Base-by-base conservation (phyloP, 2,329 filamentous ascomycete species). In the Aspergillus latus region DNA sequence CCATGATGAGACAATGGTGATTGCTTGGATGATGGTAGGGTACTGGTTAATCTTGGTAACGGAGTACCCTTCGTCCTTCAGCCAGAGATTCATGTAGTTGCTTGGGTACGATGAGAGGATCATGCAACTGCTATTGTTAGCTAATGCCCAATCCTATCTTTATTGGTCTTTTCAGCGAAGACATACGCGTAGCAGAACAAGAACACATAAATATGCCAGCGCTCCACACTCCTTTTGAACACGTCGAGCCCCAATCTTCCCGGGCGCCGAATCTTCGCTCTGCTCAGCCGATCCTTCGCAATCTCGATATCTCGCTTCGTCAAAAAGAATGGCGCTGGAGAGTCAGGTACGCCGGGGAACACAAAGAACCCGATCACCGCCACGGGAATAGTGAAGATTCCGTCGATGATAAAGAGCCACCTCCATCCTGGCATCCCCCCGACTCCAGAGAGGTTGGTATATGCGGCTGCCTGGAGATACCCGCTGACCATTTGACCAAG, bases 341-440 rank as follows among this genome's bases (percentile, higher is more conserved):
- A 68, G 36, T 74, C 75, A 0, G 77, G 77, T 62, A 71, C 71
- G 0, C 75, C 76, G 0, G 76, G 76, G 51, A 71, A 71, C 2
- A 83, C 75, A 5, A 83, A 66, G 63, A 78, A 85, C 0, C 82
- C 82, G 4, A 80, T 76, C 1, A 84, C 54, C 2, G 80, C 80
- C 11, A 85, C 78, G 0, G 82, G 82, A 2, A 85, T 72, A 1
- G 80, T 82, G 60, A 84, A 83, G 40, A 83, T 71, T 0, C 80
- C 80, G 61, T 85, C 82, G 42, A 84, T 80, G 39, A 86, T 80
- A 54, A 85, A 86, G 0, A 85, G 72, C 82, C 79, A 82, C 58
- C 78, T 72, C 80, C 79, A 83, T 0, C 81, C 82, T 0, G 76
- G 69, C 64, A 79, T 76, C 0, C 81, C 82, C 9, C 66, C 66